These are phyloP conservation scores for Cladosporium halotolerans DNA, from an alignment of 2,329 filamentous ascomycete genomes.

Conservation along the genomic window DNA sequence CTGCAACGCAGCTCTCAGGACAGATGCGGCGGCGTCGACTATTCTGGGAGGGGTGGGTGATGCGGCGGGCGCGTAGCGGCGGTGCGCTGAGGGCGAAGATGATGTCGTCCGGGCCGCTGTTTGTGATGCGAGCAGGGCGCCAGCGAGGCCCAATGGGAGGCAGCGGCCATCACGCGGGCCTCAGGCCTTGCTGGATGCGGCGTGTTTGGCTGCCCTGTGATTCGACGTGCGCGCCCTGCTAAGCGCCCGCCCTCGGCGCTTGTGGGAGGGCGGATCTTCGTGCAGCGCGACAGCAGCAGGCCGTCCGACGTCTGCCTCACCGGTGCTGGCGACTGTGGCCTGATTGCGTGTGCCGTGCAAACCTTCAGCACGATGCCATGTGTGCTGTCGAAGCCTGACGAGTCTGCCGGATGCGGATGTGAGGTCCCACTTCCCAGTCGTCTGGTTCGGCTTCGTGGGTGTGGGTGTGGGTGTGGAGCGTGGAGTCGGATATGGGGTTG, in stretches of 20 bases:
- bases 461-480: no score
- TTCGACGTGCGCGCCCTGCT: not conserved
- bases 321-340: not conserved
- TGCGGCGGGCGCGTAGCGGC: slow-evolving; percentile 7
- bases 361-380: no score
- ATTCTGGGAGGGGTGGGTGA: slow-evolving; percentile 2
- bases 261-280: not conserved
- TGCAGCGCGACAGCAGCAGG: not conserved
- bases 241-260: slow-evolving; percentile 1
- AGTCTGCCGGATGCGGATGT: not conserved
- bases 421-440: not conserved
- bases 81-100: not conserved
- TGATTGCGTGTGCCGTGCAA: no score
- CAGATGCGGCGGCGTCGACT: slow-evolving; percentile 4
- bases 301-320: not conserved
- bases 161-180: not conserved
- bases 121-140: slow-evolving; percentile 11
- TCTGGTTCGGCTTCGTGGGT: not conserved
- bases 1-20: slow-evolving; percentile 3
- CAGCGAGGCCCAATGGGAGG: slow-evolving; percentile 7
- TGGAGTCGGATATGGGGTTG: no score
- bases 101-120: slow-evolving; percentile 10
- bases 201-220: slow-evolving; percentile 1
- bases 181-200: not conserved
- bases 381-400: not conserved